Conservation (phyloP, 208 protist species). For the Crithidia thermophila region DNA sequence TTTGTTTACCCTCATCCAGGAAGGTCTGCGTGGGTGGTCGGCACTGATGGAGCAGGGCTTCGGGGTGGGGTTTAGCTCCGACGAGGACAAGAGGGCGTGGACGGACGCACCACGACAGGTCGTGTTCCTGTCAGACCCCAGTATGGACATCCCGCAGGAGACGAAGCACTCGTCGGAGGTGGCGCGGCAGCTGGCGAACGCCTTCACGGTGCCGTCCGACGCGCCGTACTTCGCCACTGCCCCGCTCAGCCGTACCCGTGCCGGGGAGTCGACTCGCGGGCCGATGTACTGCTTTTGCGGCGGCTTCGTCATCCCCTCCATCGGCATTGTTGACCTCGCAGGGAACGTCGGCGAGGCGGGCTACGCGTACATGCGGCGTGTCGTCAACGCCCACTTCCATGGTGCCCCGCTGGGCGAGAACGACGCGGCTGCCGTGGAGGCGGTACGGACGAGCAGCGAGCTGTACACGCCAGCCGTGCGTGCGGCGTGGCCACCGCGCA, state of each 20-base stretch:
- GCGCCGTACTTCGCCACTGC: slow-evolving; percentile 32
- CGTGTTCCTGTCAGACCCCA: slow-evolving; percentile 27
- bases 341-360: slow-evolving; percentile 1
- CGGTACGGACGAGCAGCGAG: background rate
- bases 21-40: slow-evolving; percentile 21
- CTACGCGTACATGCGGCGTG: slow-evolving; percentile 16
- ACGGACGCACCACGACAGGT: slow-evolving; percentile 17
- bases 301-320: slow-evolving; percentile 21
- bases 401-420: slow-evolving; percentile 12
- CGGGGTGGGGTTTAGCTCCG: slow-evolving; percentile 12
- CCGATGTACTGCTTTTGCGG: slow-evolving; percentile 56
- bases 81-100: slow-evolving; percentile 17
- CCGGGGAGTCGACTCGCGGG: slow-evolving; percentile 25
- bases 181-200: slow-evolving; percentile 29
- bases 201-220: slow-evolving; percentile 20
- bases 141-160: slow-evolving; percentile 14
- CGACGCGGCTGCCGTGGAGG: background rate
- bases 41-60: slow-evolving; percentile 20
- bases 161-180: slow-evolving; percentile 20
- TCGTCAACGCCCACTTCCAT: slow-evolving; percentile 28
- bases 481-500: slow-evolving; percentile 10
- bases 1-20: slow-evolving; percentile 22
- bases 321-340: background rate
- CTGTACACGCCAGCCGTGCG: slow-evolving; percentile 12
- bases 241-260: slow-evolving; percentile 33